These are phyloP conservation scores for Penicillium sp. DNA, from an alignment of 2,329 filamentous ascomycete species.

Conservation along the genomic window DNA sequence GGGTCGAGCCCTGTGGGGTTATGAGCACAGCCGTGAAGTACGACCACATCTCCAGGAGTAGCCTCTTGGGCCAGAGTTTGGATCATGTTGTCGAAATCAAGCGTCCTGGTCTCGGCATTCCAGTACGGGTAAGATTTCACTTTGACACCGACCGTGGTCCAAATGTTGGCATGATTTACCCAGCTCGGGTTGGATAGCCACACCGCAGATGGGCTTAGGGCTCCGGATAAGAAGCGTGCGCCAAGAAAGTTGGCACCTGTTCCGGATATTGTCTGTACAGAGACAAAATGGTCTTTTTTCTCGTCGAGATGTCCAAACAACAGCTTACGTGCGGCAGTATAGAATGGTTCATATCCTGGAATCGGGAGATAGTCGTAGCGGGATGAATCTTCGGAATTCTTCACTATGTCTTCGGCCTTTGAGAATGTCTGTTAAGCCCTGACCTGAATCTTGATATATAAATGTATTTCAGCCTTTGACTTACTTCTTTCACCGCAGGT, in stretches of 20 bases:
- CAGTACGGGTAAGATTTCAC: constrained; percentile 84
- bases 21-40: constrained; percentile 9
- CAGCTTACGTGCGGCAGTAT: not conserved
- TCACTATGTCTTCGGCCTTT: not conserved
- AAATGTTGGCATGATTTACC: constrained; percentile 93
- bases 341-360: constrained; percentile 4
- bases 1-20: constrained; percentile 7
- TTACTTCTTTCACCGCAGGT: constrained; percentile 1
- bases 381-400: not conserved
- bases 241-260: constrained; percentile 87
- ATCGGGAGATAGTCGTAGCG: constrained; percentile 10
- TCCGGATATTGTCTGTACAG: constrained; percentile 85
- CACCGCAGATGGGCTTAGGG: constrained; percentile 71
- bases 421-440: too few relatives aligned
- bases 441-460: not conserved
- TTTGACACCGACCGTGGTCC: constrained; percentile 75
- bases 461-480: not conserved
- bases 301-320: not conserved
- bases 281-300: constrained; percentile 51
- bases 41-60: constrained; percentile 65
- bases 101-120: constrained; percentile 53
- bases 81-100: constrained; percentile 66
- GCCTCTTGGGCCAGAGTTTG: constrained; percentile 65
- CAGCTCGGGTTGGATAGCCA: constrained; percentile 89
- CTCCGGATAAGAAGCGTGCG: constrained; percentile 80